Evolutionary conservation across 73 alveolate genomes (phyloP).

Genomic region (Diophrys appendiculata): DNA sequence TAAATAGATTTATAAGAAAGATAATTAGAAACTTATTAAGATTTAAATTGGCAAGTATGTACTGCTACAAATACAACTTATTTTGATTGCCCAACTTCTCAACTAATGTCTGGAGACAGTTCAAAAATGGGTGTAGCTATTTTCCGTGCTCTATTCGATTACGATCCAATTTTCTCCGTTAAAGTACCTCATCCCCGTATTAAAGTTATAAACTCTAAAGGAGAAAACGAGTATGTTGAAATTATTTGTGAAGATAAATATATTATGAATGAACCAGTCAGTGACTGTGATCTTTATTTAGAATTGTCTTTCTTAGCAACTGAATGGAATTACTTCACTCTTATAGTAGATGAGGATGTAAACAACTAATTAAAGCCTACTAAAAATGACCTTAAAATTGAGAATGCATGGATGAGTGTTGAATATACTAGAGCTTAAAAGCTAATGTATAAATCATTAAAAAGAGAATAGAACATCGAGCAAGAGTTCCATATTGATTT

Average conservation of each 20-base stretch:
- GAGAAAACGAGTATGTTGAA: not conserved
- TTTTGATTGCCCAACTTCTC: slow-evolving; percentile 28
- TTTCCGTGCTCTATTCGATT: not conserved
- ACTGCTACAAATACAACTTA: slow-evolving; percentile 31
- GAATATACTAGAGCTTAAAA: not conserved
- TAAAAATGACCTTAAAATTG: not conserved
- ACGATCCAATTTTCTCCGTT: not conserved
- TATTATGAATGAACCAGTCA: not conserved
- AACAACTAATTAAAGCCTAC: slow-evolving; percentile 2
- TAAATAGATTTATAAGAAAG: not conserved
- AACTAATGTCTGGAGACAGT: not conserved
- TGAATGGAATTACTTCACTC: slow-evolving; percentile 1
- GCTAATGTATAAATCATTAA: not conserved
- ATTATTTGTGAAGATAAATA: not conserved
- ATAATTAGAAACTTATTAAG: not conserved
- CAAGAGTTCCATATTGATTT: slow-evolving; percentile 5
- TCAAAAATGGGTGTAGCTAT: not conserved
- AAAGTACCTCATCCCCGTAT: not conserved
- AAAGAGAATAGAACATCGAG: slow-evolving; percentile 7
- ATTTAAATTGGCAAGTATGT: slow-evolving; percentile 16
- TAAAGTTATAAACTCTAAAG: not conserved
- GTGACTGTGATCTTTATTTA: not conserved
- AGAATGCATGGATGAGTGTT: not conserved
- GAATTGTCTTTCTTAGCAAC: not conserved
- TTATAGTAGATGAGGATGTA: not conserved